Evolutionary conservation across 2,329 filamentous ascomycete genomes (phyloP), one percentile per base, ranked within the genome.

Genomic region (Mariannaea elegans): DNA sequence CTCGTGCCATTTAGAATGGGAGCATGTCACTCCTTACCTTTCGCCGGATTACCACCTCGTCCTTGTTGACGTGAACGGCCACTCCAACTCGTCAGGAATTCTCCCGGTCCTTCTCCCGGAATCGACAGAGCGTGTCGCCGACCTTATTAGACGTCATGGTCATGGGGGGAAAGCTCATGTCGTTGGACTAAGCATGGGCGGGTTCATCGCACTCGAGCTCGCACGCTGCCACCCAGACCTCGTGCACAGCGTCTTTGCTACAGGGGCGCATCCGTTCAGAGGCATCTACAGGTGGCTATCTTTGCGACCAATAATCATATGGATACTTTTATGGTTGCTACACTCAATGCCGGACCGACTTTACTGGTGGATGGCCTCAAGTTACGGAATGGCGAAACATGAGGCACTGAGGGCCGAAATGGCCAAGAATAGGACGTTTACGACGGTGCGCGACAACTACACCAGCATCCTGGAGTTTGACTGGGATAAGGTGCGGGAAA

Each of bases 351-450:
- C 45, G 12, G 45, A 48, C n/a, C 7, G 29, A 7, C 27, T 34
- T 21, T 48, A 48, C 18, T 48, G 45, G 45, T 48, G 45, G 31
- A 48, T 48, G 45, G 45, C 45, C 12, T 49, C 47, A 8, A 49
- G 32, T 12, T 10, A 49, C 10, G 47, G 47, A 4, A 49, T 49
- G 32, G 19, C 32, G 19, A 24, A 9, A 27, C 47, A 38, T 13
- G 47, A 49, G 12, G 47, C 19, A 5, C 21, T 49, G 14, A 29
- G 21, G 19, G 47, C 5, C 8, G 47, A 49, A 19, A 49, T 49
- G 47, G 10, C 47, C 19, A 49, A 49, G 21, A 49, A 49, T 32
- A 49, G 47, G 18, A 24, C 32, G n/a, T 29, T 8, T 13, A 18
- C 19, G 7, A 38, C 21, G 7, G 32, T 49, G 7, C 21, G 19